A percentile compares a stretch with the other conserved stretches of the same genome.
Conservation (phyloP, 2,329 filamentous ascomycete species). For the Cladophialophora immunda region DNA sequence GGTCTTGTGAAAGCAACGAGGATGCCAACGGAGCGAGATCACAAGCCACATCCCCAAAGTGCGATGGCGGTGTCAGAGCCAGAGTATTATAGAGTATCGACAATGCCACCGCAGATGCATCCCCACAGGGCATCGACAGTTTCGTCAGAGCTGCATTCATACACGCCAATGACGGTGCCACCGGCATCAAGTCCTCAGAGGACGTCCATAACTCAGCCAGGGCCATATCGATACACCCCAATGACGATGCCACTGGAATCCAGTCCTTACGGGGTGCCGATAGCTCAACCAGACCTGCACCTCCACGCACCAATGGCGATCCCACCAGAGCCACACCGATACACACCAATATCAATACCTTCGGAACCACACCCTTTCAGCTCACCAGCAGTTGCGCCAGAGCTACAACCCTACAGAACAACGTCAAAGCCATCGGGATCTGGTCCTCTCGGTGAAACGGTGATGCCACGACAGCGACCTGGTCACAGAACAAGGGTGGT, state of each 20-base stretch:
- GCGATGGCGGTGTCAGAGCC: too few species aligned
- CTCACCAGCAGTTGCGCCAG: too few species aligned
- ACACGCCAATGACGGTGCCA: not conserved
- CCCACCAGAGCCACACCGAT: not conserved
- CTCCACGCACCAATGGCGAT: not conserved
- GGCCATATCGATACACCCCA: not conserved
- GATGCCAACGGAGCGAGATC: not conserved
- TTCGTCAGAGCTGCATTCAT: not conserved
- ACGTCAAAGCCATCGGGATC: too few species aligned
- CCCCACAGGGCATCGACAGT: not conserved
- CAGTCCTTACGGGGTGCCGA: too few species aligned
- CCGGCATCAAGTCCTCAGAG: too few species aligned
- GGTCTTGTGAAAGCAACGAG: not conserved
- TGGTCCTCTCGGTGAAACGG: too few species aligned
- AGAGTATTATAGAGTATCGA: not conserved
- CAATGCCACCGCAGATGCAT: not conserved
- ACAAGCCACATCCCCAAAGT: too few species aligned
- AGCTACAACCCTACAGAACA: too few species aligned
- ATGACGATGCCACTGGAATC: not conserved
- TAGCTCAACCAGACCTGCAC: too few species aligned
- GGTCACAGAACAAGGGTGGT: not conserved
- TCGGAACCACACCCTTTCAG: too few species aligned
- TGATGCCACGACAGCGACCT: too few species aligned
- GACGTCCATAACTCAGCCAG: not conserved
- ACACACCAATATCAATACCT: too few species aligned